These are phyloP conservation scores for Spirogloea muscicola DNA, from an alignment of 139 green algal species.

Conservation along the genomic window DNA sequence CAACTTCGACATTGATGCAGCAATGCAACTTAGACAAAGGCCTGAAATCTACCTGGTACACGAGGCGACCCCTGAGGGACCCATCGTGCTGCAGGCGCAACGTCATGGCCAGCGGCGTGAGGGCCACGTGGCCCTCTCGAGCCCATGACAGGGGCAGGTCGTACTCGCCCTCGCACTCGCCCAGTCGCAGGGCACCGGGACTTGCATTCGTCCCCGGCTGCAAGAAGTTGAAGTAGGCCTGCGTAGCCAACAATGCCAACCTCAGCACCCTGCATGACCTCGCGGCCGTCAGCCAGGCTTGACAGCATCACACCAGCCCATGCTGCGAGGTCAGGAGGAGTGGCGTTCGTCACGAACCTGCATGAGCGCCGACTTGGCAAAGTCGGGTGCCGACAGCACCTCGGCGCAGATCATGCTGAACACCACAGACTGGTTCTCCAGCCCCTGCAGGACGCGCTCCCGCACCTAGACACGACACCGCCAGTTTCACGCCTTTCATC, in stretches of 20 bases:
- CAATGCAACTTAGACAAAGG: no score
- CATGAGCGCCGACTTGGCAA: conserved; percentile 5
- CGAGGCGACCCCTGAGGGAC: background rate
- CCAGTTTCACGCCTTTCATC: no score
- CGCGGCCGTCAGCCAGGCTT: no score
- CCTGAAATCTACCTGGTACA: conserved; percentile 24
- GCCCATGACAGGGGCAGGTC: conserved; percentile 9
- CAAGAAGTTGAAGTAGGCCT: conserved; percentile 20
- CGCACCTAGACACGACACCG: conserved; percentile 15
- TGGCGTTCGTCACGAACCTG: no score
- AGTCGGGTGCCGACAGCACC: conserved; percentile 14
- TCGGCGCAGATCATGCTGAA: conserved; percentile 10
- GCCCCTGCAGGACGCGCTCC: conserved; percentile 1
- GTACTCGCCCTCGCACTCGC: background rate
- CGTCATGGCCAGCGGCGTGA: conserved; percentile 1
- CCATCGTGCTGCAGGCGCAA: conserved; percentile 10
- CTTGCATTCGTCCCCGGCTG: conserved; percentile 13
- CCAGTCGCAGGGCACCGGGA: background rate
- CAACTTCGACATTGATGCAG: no score
- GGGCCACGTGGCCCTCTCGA: conserved; percentile 3
- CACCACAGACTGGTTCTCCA: conserved; percentile 24
- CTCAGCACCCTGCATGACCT: no score
- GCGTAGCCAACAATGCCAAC: no score
- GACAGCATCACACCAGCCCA: no score
- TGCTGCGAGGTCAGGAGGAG: no score